Conservation (phyloP, 495 filamentous ascomycete species). For the Hyaloscypha hepaticicola region DNA sequence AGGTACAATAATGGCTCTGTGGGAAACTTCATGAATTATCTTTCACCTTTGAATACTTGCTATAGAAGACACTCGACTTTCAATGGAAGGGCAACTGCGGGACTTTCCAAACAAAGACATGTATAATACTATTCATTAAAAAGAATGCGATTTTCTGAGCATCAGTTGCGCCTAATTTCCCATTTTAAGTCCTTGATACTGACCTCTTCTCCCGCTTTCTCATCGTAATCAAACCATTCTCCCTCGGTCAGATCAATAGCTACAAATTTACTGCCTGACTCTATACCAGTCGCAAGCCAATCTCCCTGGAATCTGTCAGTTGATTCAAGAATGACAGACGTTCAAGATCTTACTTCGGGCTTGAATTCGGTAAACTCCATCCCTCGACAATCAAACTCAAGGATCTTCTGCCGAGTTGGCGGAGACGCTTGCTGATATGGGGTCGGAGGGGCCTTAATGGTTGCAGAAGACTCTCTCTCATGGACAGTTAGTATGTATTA, state of each 20-base stretch:
- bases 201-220: slow-evolving; percentile 70
- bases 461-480: slow-evolving; percentile 58
- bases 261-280: slow-evolving; percentile 74
- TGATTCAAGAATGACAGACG: neutral
- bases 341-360: slow-evolving; percentile 62
- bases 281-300: slow-evolving; percentile 79
- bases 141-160: neutral
- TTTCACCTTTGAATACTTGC: too few relatives aligned
- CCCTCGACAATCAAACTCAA: slow-evolving; percentile 91
- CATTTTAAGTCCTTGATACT: slow-evolving; percentile 91
- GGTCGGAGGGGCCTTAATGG: slow-evolving; percentile 68
- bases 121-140: neutral
- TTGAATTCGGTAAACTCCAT: slow-evolving; percentile 90
- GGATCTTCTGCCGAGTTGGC: slow-evolving; percentile 69
- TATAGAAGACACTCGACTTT: neutral
- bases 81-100: neutral
- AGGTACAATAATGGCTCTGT: too few relatives aligned
- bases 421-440: slow-evolving; percentile 68
- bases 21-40: too few relatives aligned
- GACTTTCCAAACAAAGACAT: neutral
- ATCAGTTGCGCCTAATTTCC: slow-evolving; percentile 63
- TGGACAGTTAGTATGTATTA: slow-evolving; percentile 7
- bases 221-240: slow-evolving; percentile 89
- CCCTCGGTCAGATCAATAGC: slow-evolving; percentile 80
- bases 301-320: slow-evolving; percentile 59